These are phyloP conservation scores for Aureobasidium sp. DNA, from an alignment of 2,329 filamentous ascomycete species.

Conservation along the genomic window DNA sequence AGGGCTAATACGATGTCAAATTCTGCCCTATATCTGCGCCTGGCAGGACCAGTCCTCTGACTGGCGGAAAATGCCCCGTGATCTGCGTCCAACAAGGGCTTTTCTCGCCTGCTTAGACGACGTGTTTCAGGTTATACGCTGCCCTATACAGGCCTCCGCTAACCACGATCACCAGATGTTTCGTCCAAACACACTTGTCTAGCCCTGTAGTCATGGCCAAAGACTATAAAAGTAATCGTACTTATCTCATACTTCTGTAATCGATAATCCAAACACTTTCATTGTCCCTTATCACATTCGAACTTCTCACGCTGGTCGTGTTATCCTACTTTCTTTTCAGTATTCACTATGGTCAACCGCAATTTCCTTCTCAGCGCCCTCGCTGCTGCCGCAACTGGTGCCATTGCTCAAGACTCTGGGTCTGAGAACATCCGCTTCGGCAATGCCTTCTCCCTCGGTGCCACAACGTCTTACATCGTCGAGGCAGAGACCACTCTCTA, in stretches of 20 bases:
- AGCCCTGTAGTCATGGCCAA: background rate
- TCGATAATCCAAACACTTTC: background rate
- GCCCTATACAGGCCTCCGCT: background rate
- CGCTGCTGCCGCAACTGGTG: background rate
- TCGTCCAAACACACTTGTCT: background rate
- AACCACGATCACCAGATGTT: background rate
- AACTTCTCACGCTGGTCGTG: background rate
- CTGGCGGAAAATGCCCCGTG: background rate
- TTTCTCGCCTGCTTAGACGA: background rate
- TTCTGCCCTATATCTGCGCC: background rate
- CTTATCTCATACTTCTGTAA: background rate
- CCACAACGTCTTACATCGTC: constrained; percentile 31
- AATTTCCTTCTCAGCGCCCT: background rate
- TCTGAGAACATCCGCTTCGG: constrained; percentile 7
- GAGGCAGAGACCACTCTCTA: constrained; percentile 37
- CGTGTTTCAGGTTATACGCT: background rate
- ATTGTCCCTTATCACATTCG: background rate
- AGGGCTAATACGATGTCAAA: background rate
- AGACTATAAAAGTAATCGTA: background rate
- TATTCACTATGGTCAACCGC: background rate
- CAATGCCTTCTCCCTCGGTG: background rate
- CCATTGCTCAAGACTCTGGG: background rate
- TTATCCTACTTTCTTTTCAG: background rate
- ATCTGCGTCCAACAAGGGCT: background rate
- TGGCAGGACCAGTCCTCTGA: background rate